Evolutionary conservation across 129 eudicot species (phyloP).

Genomic region (Mikania micrantha): DNA sequence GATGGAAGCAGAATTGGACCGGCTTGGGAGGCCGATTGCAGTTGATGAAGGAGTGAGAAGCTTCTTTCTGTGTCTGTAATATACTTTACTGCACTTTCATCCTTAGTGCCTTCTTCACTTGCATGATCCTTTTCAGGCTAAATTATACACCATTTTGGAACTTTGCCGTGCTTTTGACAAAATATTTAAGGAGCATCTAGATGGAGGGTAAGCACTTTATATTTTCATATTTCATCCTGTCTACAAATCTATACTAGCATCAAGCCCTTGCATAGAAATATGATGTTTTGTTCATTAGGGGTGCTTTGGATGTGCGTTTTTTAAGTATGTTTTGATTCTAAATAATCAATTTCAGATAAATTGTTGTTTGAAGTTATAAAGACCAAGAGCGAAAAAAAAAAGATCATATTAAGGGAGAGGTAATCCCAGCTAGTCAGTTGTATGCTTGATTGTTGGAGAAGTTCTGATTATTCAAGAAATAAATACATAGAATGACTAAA

Average conservation of each 20-base stretch:
- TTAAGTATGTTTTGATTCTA: too few relatives aligned
- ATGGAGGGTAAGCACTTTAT: conserved; percentile 64
- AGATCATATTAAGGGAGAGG: too few relatives aligned
- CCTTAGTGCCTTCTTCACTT: background rate
- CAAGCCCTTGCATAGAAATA: background rate
- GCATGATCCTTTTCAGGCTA: conserved; percentile 53
- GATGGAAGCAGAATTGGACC: conserved; percentile 86
- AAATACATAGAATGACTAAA: background rate
- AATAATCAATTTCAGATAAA: too few relatives aligned
- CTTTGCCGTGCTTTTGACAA: conserved; percentile 85
- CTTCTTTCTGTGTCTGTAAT: background rate
- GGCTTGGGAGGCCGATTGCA: conserved; percentile 92
- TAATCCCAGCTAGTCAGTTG: too few relatives aligned
- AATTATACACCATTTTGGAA: conserved; percentile 84
- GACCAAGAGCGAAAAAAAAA: too few relatives aligned
- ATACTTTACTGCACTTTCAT: too few relatives aligned
- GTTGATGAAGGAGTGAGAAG: conserved; percentile 90
- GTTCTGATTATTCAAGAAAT: background rate
- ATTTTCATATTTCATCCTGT: background rate
- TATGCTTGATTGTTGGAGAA: background rate
- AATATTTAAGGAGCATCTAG: conserved; percentile 95
- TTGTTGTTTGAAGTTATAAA: background rate
- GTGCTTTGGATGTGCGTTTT: background rate
- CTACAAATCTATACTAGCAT: background rate
- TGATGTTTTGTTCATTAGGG: background rate